These are phyloP conservation scores for Ligustrum vulgare DNA, from an alignment of 257 asterid species.

Conservation along the genomic window DNA sequence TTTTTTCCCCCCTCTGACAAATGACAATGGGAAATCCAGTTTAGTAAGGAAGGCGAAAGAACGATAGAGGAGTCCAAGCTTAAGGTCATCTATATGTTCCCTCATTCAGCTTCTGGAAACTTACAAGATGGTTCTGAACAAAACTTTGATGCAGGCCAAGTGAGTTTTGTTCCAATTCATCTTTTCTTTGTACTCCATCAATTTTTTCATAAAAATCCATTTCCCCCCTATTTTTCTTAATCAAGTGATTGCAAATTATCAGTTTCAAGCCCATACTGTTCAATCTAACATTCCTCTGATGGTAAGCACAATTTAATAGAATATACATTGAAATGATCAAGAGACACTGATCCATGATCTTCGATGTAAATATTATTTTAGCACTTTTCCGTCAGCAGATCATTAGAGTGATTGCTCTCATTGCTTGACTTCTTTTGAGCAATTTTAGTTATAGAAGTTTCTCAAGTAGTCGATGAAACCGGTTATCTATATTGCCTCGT, in stretches of 20 bases:
- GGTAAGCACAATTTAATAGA: background rate
- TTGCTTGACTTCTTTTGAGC: background rate
- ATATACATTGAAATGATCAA: background rate
- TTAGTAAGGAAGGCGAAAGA: conserved; percentile 60
- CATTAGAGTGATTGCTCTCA: background rate
- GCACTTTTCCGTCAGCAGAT: background rate
- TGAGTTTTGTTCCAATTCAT: conserved; percentile 28
- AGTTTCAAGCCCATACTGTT: background rate
- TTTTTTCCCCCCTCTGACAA: conserved; percentile 15
- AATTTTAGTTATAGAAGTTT: background rate
- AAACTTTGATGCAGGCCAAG: conserved; percentile 32
- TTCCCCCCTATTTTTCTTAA: background rate
- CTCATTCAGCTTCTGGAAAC: conserved; percentile 35
- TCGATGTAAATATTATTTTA: background rate
- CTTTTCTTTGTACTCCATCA: background rate
- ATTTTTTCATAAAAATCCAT: background rate
- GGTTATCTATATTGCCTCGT: background rate
- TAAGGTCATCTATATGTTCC: conserved; percentile 56
- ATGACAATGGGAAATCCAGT: conserved; percentile 41
- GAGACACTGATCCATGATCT: background rate
- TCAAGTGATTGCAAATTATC: background rate
- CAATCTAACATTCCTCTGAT: background rate
- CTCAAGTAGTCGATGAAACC: background rate
- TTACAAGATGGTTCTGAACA: conserved; percentile 34
- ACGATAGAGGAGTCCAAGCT: conserved; percentile 69